phyloP scores from a whole-genome alignment of 805 yeast species.

The Yarrowia porcina region DNA sequence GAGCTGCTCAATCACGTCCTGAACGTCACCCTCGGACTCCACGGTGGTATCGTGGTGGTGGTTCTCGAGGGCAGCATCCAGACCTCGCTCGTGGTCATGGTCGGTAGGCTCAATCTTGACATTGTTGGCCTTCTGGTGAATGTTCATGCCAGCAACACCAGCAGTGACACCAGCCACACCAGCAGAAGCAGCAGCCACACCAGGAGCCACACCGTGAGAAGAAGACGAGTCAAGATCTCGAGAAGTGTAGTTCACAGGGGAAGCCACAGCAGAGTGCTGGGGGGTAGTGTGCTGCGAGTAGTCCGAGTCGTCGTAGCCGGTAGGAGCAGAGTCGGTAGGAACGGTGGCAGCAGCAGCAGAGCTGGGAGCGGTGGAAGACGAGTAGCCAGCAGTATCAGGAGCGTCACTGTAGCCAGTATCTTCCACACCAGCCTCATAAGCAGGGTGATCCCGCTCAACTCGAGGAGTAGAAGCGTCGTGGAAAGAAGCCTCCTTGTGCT shows the following conservation, averaged over 20 bases:
- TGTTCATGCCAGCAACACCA: slow-evolving; percentile 4
- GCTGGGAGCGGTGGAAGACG: not conserved
- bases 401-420: not conserved
- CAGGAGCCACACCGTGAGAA: not conserved
- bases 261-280: not conserved
- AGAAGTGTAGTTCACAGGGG: not conserved
- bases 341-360: not conserved
- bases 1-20: slow-evolving; percentile 41
- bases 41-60: not conserved
- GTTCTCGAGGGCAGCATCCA: not conserved
- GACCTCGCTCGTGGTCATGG: not conserved
- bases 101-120: slow-evolving; percentile 4
- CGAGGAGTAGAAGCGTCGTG: slow-evolving; percentile 1
- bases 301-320: slow-evolving; percentile 7
- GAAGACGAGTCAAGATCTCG: not conserved
- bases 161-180: slow-evolving; percentile 13
- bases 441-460: slow-evolving; percentile 1
- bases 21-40: slow-evolving; percentile 42
- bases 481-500: not conserved
- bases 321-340: not conserved
- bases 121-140: slow-evolving; percentile 2
- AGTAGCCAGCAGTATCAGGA: not conserved
- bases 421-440: not conserved
- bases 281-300: slow-evolving; percentile 15
- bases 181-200: slow-evolving; percentile 4